phyloP scores from a whole-genome alignment of 2,329 filamentous ascomycete genomes.

The Nothophoma quercina region DNA sequence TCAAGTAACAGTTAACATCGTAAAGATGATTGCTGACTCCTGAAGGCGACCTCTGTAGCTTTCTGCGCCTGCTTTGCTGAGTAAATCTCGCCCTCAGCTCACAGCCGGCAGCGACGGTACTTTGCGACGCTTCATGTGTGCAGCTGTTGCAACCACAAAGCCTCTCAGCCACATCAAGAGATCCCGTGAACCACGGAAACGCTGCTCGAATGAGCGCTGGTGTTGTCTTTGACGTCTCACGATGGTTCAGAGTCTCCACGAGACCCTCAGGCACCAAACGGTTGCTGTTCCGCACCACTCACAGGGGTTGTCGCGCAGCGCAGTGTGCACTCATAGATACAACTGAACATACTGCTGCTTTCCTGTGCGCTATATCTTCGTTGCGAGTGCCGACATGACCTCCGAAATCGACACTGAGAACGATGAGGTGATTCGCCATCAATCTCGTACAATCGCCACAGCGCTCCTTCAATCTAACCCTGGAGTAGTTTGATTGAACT shows the following conservation, averaged over 20 bases:
- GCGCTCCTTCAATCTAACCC: slow-evolving; percentile 9
- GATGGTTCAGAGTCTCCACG: not conserved
- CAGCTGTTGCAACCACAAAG: not conserved
- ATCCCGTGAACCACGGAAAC: not conserved
- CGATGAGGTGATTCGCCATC: not conserved
- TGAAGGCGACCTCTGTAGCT: not conserved
- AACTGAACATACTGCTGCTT: too few species aligned
- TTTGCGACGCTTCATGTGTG: slow-evolving; percentile 8
- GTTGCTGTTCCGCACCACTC: slow-evolving; percentile 1
- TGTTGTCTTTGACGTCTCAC: slow-evolving; percentile 10
- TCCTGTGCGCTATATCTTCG: too few species aligned
- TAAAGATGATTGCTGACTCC: not conserved
- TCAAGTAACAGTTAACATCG: not conserved
- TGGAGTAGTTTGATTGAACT: slow-evolving; percentile 5
- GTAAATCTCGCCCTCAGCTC: not conserved
- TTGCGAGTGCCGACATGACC: not conserved
- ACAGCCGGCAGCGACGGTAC: slow-evolving; percentile 2
- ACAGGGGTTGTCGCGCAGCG: not conserved
- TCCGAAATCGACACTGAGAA: not conserved
- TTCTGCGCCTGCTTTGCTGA: not conserved
- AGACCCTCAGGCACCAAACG: slow-evolving; percentile 7
- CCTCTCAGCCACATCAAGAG: not conserved
- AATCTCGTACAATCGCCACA: slow-evolving; percentile 12
- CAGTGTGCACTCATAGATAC: not conserved
- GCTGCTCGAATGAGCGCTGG: not conserved